Percentiles rank a stretch among this genome's conserved stretches.
Evolutionary conservation across 2,329 filamentous ascomycete genomes (phyloP).

Genomic region (Epichloe scottii): DNA sequence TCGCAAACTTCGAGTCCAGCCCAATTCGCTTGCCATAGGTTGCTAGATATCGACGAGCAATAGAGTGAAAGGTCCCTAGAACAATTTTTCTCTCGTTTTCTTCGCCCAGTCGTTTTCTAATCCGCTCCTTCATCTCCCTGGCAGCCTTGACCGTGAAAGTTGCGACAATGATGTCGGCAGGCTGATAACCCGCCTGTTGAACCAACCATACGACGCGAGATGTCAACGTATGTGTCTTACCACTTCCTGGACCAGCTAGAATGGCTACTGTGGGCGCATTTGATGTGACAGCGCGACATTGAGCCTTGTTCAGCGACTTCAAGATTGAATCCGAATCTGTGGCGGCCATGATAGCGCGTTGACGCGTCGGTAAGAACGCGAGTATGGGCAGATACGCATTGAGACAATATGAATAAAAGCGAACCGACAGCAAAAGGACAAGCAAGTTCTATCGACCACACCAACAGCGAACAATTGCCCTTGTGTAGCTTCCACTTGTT

Average conservation of each 20-base stretch:
- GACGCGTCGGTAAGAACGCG: conserved; percentile 6
- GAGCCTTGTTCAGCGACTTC: conserved; percentile 39
- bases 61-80: conserved; percentile 89
- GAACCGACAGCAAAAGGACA: background rate
- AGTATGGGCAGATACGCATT: conserved; percentile 1
- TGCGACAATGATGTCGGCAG: conserved; percentile 84
- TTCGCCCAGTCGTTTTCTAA: conserved; percentile 68
- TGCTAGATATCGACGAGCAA: conserved; percentile 72
- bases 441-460: background rate
- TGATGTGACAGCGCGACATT: conserved; percentile 43
- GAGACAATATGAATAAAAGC: background rate
- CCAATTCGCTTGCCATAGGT: conserved; percentile 78
- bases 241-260: conserved; percentile 55
- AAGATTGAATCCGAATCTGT: conserved; percentile 25
- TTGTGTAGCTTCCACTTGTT: background rate
- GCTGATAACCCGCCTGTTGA: conserved; percentile 55
- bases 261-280: conserved; percentile 47
- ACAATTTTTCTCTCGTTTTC: conserved; percentile 65
- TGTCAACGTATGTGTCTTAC: conserved; percentile 92
- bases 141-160: conserved; percentile 97
- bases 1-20: conserved; percentile 71
- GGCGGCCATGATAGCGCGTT: conserved; percentile 16
- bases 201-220: conserved; percentile 86
- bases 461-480: background rate
- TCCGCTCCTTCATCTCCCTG: conserved; percentile 81